Conservation (phyloP, 2,329 filamentous ascomycete genomes). For the Didymella pomorum region DNA sequence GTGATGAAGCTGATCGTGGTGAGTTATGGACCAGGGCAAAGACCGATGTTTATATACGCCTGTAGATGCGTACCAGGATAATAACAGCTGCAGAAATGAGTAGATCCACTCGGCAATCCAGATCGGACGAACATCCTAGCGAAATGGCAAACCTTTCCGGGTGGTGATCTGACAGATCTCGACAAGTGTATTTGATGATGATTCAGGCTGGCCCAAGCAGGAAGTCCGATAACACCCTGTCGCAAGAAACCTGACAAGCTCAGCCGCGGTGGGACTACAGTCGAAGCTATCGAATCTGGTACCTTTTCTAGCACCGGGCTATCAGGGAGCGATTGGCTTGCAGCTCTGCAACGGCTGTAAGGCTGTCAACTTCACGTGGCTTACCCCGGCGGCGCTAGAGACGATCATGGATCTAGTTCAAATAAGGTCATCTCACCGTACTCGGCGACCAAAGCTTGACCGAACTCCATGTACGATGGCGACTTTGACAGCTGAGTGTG, state of each 20-base stretch:
- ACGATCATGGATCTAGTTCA: not conserved
- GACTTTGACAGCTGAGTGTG: not conserved
- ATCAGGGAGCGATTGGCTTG: not conserved
- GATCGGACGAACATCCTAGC: not conserved
- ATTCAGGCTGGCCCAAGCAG: constrained; percentile 1
- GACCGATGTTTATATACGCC: constrained; percentile 4
- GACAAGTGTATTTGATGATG: not conserved
- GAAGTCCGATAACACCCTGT: not conserved
- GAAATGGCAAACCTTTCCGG: constrained; percentile 1
- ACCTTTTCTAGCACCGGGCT: not conserved
- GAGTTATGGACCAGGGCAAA: not conserved
- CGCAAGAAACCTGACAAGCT: not conserved
- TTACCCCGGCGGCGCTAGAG: not conserved
- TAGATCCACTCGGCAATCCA: not conserved
- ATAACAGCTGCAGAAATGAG: constrained; percentile 4
- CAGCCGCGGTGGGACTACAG: not conserved
- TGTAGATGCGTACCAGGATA: not conserved
- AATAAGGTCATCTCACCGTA: not conserved
- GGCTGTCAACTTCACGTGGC: constrained; percentile 2
- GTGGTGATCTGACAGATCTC: not conserved
- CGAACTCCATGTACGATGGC: not conserved
- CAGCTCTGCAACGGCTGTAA: constrained; percentile 6
- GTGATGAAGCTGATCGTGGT: constrained; percentile 3
- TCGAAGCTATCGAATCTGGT: constrained; percentile 5
- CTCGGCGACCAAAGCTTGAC: constrained; percentile 1